Evolutionary conservation across 2,329 filamentous ascomycete genomes (phyloP).

Genomic region (Ophiostoma ips): DNA sequence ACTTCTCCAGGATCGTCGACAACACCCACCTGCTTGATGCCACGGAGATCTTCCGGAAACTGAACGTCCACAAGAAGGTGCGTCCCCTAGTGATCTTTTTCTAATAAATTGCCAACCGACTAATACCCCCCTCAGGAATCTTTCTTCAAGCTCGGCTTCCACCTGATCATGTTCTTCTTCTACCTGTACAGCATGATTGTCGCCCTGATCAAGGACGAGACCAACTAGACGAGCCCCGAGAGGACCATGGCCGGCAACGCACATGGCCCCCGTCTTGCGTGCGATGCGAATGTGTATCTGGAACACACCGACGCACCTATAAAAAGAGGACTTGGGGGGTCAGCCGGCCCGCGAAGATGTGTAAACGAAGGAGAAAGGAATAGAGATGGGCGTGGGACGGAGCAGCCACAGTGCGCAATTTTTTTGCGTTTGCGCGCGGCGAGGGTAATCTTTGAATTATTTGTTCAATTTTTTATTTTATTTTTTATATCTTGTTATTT

Average conservation of each 20-base stretch:
- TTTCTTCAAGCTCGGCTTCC: slow-evolving; percentile 97
- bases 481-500: background rate
- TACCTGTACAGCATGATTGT: slow-evolving; percentile 99
- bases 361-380: background rate
- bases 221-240: slow-evolving; percentile 45
- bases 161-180: slow-evolving; percentile 99
- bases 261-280: too few relatives aligned
- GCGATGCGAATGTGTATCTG: background rate
- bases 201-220: slow-evolving; percentile 89
- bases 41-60: slow-evolving; percentile 97
- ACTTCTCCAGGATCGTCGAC: slow-evolving; percentile 63
- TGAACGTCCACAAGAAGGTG: slow-evolving; percentile 98
- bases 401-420: too few relatives aligned
- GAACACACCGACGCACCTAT: background rate
- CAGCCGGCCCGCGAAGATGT: too few relatives aligned
- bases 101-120: background rate
- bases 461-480: background rate
- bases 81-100: slow-evolving; percentile 3
- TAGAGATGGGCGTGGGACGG: background rate
- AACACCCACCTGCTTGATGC: slow-evolving; percentile 95
- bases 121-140: slow-evolving; percentile 55
- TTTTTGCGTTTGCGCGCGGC: too few relatives aligned
- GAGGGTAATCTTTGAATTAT: background rate
- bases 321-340: too few relatives aligned
- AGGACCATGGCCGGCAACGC: background rate